A percentile compares a stretch with the other conserved stretches of the same genome.
Evolutionary conservation across 2,329 filamentous ascomycete genomes (phyloP).

Genomic region (Trichoderma sp.): DNA sequence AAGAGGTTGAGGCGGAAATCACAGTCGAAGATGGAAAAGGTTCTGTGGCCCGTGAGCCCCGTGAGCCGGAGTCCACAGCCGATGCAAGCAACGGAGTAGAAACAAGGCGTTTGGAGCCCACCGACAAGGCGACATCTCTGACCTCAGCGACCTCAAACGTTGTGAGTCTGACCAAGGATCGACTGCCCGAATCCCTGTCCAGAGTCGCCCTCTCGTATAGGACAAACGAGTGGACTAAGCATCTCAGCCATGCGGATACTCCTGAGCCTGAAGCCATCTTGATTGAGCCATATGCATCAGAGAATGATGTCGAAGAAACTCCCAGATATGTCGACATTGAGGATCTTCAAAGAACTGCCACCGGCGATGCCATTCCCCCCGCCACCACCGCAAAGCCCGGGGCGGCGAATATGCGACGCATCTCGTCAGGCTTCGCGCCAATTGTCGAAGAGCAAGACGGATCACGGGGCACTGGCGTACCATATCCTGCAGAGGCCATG

Average conservation of each 20-base stretch:
- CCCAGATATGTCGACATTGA: constrained; percentile 64
- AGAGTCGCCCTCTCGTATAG: constrained; percentile 79
- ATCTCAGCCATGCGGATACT: constrained; percentile 74
- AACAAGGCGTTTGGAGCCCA: constrained; percentile 29
- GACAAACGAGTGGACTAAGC: constrained; percentile 96
- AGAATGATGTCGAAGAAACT: constrained; percentile 47
- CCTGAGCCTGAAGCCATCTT: constrained; percentile 67
- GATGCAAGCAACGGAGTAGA: constrained; percentile 8
- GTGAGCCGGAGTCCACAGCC: constrained; percentile 17
- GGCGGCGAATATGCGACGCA: constrained; percentile 35
- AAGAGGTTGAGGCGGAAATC: background rate
- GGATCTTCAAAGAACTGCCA: constrained; percentile 66
- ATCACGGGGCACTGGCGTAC: constrained; percentile 24
- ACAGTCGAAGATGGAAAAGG: background rate
- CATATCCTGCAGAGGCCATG: constrained; percentile 32
- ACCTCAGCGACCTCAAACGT: constrained; percentile 49
- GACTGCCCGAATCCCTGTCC: constrained; percentile 71
- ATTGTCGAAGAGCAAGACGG: constrained; percentile 49
- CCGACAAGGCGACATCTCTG: constrained; percentile 46
- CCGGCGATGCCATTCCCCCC: constrained; percentile 49
- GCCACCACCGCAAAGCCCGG: constrained; percentile 26
- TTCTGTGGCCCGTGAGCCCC: constrained; percentile 25
- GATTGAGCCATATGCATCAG: constrained; percentile 43
- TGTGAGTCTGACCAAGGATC: constrained; percentile 58
- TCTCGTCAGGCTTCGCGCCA: constrained; percentile 42